Evolutionary conservation across 140 eudicot species (phyloP).

Genomic region (Erigeron philadelphicus): DNA sequence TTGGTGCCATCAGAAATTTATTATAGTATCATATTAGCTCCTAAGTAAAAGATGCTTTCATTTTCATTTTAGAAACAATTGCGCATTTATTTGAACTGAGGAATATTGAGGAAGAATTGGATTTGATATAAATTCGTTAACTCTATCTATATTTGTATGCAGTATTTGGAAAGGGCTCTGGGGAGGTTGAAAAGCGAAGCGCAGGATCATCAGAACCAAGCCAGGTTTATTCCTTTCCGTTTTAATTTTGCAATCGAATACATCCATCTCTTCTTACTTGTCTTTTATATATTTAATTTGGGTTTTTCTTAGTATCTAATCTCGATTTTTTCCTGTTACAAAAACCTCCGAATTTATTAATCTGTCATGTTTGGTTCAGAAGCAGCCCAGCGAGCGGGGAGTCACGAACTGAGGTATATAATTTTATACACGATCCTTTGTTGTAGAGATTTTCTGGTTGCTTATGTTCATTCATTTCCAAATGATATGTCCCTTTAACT

Average conservation of each 20-base stretch:
- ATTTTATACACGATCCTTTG: not conserved
- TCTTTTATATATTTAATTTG: not conserved
- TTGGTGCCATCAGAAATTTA: not conserved
- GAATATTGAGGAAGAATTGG: slow-evolving; percentile 3
- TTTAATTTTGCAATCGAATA: not conserved
- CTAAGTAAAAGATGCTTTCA: slow-evolving; percentile 20
- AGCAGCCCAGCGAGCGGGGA: slow-evolving; percentile 52
- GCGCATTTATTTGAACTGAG: slow-evolving; percentile 9
- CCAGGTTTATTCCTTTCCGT: slow-evolving; percentile 35
- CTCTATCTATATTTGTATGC: slow-evolving; percentile 17
- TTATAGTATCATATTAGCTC: not conserved
- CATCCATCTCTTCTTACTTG: slow-evolving; percentile 12
- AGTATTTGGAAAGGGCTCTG: slow-evolving; percentile 56
- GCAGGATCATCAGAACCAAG: slow-evolving; percentile 37
- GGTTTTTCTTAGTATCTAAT: not conserved
- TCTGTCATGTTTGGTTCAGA: slow-evolving; percentile 15
- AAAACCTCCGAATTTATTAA: slow-evolving; percentile 11
- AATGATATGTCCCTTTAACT: slow-evolving; percentile 2
- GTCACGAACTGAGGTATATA: slow-evolving; percentile 62
- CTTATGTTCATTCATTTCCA: not conserved
- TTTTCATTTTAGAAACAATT: not conserved
- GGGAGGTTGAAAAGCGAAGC: slow-evolving; percentile 59
- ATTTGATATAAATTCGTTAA: slow-evolving; percentile 10
- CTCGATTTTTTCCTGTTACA: slow-evolving; percentile 1
- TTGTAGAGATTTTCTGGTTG: slow-evolving; percentile 8